Conservation (phyloP, 164 flowering plant species). For the Umbilicus rupestris region DNA sequence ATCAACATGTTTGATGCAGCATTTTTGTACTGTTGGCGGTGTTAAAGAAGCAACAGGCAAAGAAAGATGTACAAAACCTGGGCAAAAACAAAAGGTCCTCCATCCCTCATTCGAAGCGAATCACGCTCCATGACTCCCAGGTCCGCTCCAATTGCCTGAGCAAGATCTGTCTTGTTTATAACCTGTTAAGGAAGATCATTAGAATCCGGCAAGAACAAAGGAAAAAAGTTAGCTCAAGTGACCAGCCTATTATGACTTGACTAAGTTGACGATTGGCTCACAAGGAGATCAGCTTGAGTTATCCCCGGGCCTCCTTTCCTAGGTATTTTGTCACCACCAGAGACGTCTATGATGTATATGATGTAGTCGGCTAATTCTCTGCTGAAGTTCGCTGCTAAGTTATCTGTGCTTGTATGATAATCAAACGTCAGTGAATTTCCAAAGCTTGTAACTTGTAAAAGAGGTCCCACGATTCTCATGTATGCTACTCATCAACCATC, state of each 20-base stretch:
- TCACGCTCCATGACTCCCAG: conserved; percentile 88
- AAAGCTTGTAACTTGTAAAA: too few species aligned
- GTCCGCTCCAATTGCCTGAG: conserved; percentile 90
- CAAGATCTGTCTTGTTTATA: conserved; percentile 96
- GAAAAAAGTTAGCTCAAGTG: neutral
- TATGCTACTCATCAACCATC: too few species aligned
- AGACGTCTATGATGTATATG: conserved; percentile 92
- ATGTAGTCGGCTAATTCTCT: conserved; percentile 94
- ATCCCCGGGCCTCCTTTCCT: conserved; percentile 99
- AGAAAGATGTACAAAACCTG: conserved; percentile 45
- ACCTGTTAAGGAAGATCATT: conserved; percentile 33
- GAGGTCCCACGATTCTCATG: too few species aligned
- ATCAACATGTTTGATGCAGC: neutral
- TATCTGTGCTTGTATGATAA: conserved; percentile 47
- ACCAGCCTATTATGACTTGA: neutral
- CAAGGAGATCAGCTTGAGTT: conserved; percentile 94
- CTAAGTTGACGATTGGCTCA: conserved; percentile 19
- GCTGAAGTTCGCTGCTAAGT: conserved; percentile 96
- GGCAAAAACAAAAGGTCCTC: conserved; percentile 95
- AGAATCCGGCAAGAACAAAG: neutral
- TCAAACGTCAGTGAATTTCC: neutral
- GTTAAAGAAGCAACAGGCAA: neutral
- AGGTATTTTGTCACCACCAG: conserved; percentile 95
- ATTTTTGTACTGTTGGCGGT: neutral
- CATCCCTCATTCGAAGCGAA: conserved; percentile 94